Percentiles rank a stretch among this genome's conserved stretches.
Conservation (phyloP, 257 asterid species). For the Solanum habrochaites region DNA sequence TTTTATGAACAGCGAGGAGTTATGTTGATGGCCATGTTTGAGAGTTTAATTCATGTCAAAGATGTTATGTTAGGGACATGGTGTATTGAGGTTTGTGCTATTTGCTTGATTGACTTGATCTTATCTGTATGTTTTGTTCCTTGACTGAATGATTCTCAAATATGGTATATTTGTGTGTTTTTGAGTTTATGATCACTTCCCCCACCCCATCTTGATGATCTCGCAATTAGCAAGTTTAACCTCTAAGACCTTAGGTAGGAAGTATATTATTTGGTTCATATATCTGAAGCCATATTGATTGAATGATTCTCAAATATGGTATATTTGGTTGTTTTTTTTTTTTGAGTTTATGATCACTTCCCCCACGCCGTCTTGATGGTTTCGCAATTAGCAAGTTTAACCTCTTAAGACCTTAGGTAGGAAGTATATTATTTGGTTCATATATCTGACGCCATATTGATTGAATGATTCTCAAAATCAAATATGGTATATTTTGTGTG, state of each 20-base stretch:
- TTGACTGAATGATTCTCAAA: not conserved
- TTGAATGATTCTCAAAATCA: too few relatives aligned
- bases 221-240: not conserved
- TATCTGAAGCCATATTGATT: not conserved
- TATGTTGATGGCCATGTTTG: not conserved
- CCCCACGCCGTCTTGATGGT: not conserved
- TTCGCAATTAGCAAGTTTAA: not conserved
- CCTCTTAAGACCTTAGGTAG: not conserved
- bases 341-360: not conserved
- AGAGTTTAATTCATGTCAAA: not conserved
- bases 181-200: not conserved
- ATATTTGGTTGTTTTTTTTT: too few relatives aligned
- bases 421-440: not conserved
- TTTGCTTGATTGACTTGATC: not conserved
- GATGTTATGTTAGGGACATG: not conserved
- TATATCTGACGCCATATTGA: not conserved
- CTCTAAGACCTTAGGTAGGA: not conserved
- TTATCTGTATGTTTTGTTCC: not conserved
- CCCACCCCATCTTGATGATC: not conserved
- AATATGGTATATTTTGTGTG: too few relatives aligned
- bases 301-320: too few relatives aligned
- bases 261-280: not conserved
- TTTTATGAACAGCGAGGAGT: not conserved
- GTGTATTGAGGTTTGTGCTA: not conserved
- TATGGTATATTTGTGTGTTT: not conserved